Base-by-base conservation (phyloP, 371 early-diverging fungal species). In the Rhizopus sp. region DNA sequence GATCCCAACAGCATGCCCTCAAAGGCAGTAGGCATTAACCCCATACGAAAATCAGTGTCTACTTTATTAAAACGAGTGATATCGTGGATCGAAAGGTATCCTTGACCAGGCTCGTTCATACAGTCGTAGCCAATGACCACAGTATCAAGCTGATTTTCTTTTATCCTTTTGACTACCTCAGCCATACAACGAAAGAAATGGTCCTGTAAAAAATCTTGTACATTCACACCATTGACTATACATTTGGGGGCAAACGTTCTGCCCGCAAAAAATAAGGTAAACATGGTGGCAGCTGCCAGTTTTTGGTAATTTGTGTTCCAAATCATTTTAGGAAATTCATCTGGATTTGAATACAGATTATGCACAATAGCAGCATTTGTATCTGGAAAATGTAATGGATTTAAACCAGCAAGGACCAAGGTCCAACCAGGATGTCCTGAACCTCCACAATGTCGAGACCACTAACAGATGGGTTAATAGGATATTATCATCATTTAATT, bases 371-470 rank as follows among this genome's bases (percentile, higher is more conserved):
- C 93, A 29, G 93, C 90, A 12, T 78, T 84, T 0, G 90, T 86
- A 7, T 65, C 75, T 17, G 78, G 63, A 41, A 94, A 91, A 40
- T 80, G 56, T 4, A 59, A 51, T 12, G 88, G 75, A 50, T 92
- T 83, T 10, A 94, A 64, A 5, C 93, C 93, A 16, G 80, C 93
- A 9, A 89, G 72, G 35, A 82, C 68, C 50, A 90, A 72, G 9
- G 93, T 92, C 94, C 94, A 94, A 5, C 88, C 83, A 13, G 95
- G 95, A 31, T 92, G 92, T 3, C 95, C 95, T 12, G 86, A 86
- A 5, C 93, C 94, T 8, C 94, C 94, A 42, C 84, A 81, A 45
- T 85, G 83, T 32, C 91, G 73, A 52, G 88, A 85, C 90, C 91
- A 91, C 86, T 84, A 68, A 29, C 30, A 31, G 13, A 8, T 8